Conservation (phyloP, 176 grass and related monocot genomes). For the Rhynchospora tenuis region DNA sequence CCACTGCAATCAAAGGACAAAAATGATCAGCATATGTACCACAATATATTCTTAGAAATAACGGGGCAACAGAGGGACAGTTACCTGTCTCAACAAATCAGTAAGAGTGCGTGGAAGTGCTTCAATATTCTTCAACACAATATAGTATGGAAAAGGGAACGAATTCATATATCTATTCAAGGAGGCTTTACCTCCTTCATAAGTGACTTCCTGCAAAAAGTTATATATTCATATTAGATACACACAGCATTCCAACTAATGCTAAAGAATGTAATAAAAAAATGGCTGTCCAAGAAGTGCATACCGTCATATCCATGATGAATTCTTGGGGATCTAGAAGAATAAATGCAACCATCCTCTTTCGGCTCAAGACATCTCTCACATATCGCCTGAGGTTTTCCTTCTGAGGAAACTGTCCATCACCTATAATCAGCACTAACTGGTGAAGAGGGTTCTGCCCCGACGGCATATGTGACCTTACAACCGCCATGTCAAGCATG, state of each 20-base stretch:
- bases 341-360: slow-evolving; percentile 84
- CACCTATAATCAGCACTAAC: slow-evolving; percentile 79
- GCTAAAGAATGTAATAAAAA: neutral
- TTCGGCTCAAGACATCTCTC: slow-evolving; percentile 70
- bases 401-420: slow-evolving; percentile 94
- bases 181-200: slow-evolving; percentile 28
- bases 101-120: slow-evolving; percentile 78
- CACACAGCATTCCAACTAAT: neutral
- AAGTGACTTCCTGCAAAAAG: slow-evolving; percentile 42
- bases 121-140: slow-evolving; percentile 73
- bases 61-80: neutral
- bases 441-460: slow-evolving; percentile 86
- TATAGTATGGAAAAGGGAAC: slow-evolving; percentile 89
- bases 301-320: slow-evolving; percentile 59
- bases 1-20: slow-evolving; percentile 58
- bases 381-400: slow-evolving; percentile 68
- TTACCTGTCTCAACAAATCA: slow-evolving; percentile 93
- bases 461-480: slow-evolving; percentile 62
- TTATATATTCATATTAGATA: slow-evolving; percentile 11
- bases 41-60: neutral
- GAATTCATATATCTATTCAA: slow-evolving; percentile 60
- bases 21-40: neutral
- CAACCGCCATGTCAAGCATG: slow-evolving; percentile 72
- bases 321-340: slow-evolving; percentile 73
- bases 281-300: neutral